A percentile compares a stretch with the other conserved stretches of the same genome.
These are phyloP conservation scores for Cucurbitaria berberidis DNA, from an alignment of 2,329 filamentous ascomycete genomes.

Conservation along the genomic window DNA sequence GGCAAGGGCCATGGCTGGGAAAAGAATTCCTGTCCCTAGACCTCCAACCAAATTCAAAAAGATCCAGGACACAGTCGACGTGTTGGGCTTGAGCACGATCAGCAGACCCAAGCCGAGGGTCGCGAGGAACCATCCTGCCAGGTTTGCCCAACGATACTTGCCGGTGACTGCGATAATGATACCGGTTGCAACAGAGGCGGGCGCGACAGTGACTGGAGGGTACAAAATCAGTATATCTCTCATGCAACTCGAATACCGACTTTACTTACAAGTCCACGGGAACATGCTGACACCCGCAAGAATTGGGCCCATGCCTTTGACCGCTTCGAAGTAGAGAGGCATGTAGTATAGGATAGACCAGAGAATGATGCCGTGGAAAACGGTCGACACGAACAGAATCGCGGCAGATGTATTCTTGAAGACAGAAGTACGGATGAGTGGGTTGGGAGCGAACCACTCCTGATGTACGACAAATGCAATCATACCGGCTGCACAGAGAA, in stretches of 20 bases:
- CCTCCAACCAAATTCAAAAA: slow-evolving; percentile 67
- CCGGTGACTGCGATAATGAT: slow-evolving; percentile 62
- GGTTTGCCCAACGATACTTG: slow-evolving; percentile 66
- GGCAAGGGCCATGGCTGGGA: slow-evolving; percentile 67
- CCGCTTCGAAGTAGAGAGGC: slow-evolving; percentile 52
- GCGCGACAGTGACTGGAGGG: slow-evolving; percentile 62
- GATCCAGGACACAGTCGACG: slow-evolving; percentile 62
- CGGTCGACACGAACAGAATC: slow-evolving; percentile 59
- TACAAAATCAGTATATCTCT: not conserved
- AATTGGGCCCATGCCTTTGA: slow-evolving; percentile 49
- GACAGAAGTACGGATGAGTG: slow-evolving; percentile 55
- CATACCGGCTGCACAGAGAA: slow-evolving; percentile 61
- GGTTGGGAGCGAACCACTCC: slow-evolving; percentile 57
- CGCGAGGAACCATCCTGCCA: slow-evolving; percentile 66
- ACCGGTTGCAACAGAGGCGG: slow-evolving; percentile 63
- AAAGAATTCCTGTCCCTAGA: slow-evolving; percentile 68
- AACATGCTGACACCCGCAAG: slow-evolving; percentile 50
- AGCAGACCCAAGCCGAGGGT: slow-evolving; percentile 65
- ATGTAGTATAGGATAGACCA: slow-evolving; percentile 52
- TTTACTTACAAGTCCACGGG: slow-evolving; percentile 45
- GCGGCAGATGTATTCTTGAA: slow-evolving; percentile 59
- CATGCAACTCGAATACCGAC: not conserved
- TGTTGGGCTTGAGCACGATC: slow-evolving; percentile 57
- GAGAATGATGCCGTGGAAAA: slow-evolving; percentile 63
- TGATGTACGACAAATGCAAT: slow-evolving; percentile 63